phyloP scores from a whole-genome alignment of 257 asterid genomes.

The Lithospermum erythrorhizon region DNA sequence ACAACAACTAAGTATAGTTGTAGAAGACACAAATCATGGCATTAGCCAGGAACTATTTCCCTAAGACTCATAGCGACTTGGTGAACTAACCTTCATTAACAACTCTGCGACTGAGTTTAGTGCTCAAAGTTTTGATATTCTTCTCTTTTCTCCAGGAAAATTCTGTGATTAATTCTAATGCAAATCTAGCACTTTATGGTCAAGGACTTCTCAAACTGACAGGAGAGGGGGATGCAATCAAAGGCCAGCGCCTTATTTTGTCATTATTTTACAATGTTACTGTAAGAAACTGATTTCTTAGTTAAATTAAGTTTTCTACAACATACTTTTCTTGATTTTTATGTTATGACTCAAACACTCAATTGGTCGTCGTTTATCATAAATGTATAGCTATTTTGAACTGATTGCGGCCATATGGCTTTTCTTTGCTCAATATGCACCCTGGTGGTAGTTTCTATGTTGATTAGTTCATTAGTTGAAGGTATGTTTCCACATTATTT shows the following conservation, averaged over 20 bases:
- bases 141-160: slow-evolving; percentile 42
- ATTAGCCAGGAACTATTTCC: not conserved
- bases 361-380: no score
- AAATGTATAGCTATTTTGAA: no score
- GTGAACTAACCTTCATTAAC: not conserved
- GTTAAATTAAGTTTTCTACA: slow-evolving; percentile 9
- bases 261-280: slow-evolving; percentile 83
- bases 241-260: slow-evolving; percentile 80
- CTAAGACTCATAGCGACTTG: no score
- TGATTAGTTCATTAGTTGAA: no score
- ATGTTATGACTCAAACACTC: no score
- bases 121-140: slow-evolving; percentile 5
- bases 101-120: not conserved
- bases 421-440: no score
- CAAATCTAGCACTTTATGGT: slow-evolving; percentile 82
- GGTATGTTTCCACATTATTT: no score
- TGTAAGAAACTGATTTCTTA: slow-evolving; percentile 37
- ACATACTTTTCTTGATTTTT: not conserved
- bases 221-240: slow-evolving; percentile 89
- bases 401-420: no score
- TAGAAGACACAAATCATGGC: no score
- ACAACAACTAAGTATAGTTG: no score
- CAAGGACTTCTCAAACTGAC: slow-evolving; percentile 75
- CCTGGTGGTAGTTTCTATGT: no score
- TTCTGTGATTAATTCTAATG: slow-evolving; percentile 84